A percentile compares a stretch with the other conserved stretches of the same genome.
Evolutionary conservation across 208 protist genomes (phyloP).

Genomic region (Crithidia sp.): DNA sequence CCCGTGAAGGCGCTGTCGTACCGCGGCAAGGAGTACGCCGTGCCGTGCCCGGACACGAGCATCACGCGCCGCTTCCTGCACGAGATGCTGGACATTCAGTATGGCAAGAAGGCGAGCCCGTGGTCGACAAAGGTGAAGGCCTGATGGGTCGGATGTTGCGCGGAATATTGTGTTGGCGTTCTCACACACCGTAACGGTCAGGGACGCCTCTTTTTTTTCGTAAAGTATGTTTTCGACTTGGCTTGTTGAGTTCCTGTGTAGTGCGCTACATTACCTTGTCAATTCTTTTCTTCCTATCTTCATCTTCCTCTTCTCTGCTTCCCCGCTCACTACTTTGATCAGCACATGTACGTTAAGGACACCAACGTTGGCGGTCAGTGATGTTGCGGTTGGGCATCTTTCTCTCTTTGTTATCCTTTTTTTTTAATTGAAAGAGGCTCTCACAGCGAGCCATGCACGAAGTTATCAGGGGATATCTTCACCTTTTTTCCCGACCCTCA

Average conservation of each 20-base stretch:
- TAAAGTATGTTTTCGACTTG: too few species aligned
- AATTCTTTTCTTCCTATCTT: not conserved
- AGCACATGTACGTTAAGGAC: not conserved
- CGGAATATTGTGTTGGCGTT: not conserved
- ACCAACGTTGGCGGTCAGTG: not conserved
- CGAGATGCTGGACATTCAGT: conserved; percentile 71
- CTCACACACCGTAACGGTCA: too few species aligned
- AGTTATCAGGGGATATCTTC: too few species aligned
- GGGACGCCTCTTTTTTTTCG: too few species aligned
- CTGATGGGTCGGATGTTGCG: not conserved
- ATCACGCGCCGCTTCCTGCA: conserved; percentile 61
- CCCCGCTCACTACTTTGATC: not conserved
- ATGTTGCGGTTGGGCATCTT: not conserved
- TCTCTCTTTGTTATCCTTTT: conserved; percentile 15
- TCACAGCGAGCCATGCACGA: too few species aligned
- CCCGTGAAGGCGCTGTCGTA: conserved; percentile 91
- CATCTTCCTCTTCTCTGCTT: not conserved
- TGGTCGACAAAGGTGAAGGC: conserved; percentile 51
- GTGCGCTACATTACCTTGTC: too few species aligned
- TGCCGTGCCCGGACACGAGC: conserved; percentile 58
- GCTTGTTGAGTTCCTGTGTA: too few species aligned
- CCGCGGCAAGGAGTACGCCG: conserved; percentile 60
- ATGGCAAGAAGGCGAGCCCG: conserved; percentile 54
- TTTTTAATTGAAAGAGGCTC: conserved; percentile 2
- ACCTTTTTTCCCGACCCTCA: too few species aligned